Conservation (phyloP, 2,329 filamentous ascomycete species). For the Pseudocercospora pini-densiflorae region DNA sequence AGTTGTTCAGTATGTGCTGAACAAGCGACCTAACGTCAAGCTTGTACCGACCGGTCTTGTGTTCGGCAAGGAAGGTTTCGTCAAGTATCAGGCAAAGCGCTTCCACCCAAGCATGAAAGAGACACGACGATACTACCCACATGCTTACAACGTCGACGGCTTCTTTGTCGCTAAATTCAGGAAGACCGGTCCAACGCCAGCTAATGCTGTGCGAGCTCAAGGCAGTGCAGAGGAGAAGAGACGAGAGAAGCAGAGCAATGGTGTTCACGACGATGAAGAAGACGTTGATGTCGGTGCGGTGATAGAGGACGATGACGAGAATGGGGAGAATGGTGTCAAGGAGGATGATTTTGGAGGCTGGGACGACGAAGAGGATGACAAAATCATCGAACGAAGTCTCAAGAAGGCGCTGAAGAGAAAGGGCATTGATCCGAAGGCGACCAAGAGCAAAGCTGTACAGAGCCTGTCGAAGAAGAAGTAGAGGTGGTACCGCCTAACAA, state of each 20-base stretch:
- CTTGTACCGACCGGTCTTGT: constrained; percentile 88
- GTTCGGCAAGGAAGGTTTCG: constrained; percentile 94
- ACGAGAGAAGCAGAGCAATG: constrained; percentile 30
- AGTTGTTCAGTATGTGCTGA: constrained; percentile 91
- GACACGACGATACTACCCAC: constrained; percentile 85
- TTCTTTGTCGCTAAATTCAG: constrained; percentile 99
- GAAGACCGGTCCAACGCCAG: constrained; percentile 80
- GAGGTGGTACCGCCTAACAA: too few species aligned
- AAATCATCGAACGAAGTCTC: constrained; percentile 52
- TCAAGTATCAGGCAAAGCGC: constrained; percentile 84
- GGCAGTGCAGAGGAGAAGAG: constrained; percentile 38
- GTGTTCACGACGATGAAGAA: constrained; percentile 59
- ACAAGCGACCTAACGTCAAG: constrained; percentile 88
- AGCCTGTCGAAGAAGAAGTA: constrained; percentile 25
- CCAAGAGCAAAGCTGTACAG: constrained; percentile 32
- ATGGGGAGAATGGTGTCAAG: constrained; percentile 36
- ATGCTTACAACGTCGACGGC: constrained; percentile 93
- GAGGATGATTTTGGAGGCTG: constrained; percentile 51
- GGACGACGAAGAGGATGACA: constrained; percentile 56
- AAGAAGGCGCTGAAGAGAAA: constrained; percentile 50
- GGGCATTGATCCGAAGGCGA: constrained; percentile 52
- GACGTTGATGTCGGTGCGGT: constrained; percentile 54
- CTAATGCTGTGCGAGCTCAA: constrained; percentile 56
- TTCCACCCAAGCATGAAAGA: constrained; percentile 86
- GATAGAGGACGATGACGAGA: constrained; percentile 52